phyloP scores from a whole-genome alignment of 108 stramenopile genomes.

The Stephanodiscus minutulus region DNA sequence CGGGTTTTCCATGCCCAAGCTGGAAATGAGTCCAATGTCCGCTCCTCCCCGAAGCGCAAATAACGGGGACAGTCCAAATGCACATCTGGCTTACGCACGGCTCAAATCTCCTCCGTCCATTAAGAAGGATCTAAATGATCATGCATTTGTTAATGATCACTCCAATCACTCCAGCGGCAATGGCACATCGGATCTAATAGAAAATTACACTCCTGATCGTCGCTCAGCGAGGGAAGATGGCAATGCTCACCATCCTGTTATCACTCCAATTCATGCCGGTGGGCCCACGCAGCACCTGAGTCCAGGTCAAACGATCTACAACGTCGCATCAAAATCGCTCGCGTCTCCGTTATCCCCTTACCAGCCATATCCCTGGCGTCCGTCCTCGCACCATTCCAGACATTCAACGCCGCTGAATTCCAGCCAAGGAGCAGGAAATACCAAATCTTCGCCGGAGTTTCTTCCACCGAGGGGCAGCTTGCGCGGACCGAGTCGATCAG shows the following conservation, averaged over 20 bases:
- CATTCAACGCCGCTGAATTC: slow-evolving; percentile 19
- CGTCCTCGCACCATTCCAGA: slow-evolving; percentile 3
- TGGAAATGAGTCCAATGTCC: slow-evolving; percentile 6
- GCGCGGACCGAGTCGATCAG: slow-evolving; percentile 7
- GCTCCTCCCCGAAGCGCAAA: background rate
- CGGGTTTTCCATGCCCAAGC: background rate
- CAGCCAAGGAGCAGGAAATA: background rate
- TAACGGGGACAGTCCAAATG: background rate
- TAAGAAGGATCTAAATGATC: background rate
- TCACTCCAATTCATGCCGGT: background rate
- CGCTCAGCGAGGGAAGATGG: background rate
- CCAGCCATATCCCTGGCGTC: slow-evolving; percentile 19
- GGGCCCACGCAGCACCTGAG: slow-evolving; percentile 34
- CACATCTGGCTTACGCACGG: background rate
- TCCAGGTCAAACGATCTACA: slow-evolving; percentile 44
- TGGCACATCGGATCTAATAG: background rate
- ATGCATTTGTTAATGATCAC: background rate
- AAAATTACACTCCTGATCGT: background rate
- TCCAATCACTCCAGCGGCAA: background rate
- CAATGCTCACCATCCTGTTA: background rate
- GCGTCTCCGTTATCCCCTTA: slow-evolving; percentile 9
- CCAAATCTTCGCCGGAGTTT: slow-evolving; percentile 20
- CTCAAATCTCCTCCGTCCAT: background rate
- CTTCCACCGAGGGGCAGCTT: slow-evolving; percentile 20
- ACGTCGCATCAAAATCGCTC: slow-evolving; percentile 19